These are phyloP conservation scores for Chrysanthemum makinoi DNA, from an alignment of 129 eudicot genomes.

Conservation along the genomic window DNA sequence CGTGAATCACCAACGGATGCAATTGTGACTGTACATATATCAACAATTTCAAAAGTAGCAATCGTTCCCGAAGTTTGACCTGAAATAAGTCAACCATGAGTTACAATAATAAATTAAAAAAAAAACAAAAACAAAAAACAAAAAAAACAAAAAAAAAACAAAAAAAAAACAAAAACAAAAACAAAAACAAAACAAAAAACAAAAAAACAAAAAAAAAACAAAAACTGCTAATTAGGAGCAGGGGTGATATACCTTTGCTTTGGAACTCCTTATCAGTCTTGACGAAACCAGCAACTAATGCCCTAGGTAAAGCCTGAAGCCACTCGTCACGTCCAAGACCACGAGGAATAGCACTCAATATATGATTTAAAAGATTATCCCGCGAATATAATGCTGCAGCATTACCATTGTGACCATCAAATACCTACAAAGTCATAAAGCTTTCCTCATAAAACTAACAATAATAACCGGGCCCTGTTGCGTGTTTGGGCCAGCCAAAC, in stretches of 20 bases:
- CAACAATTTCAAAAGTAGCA: constrained; percentile 83
- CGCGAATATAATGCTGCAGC: constrained; percentile 87
- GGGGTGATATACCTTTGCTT: constrained; percentile 58
- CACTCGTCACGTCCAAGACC: constrained; percentile 92
- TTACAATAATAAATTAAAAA: too few species aligned
- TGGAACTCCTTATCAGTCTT: constrained; percentile 91
- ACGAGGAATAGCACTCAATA: constrained; percentile 74
- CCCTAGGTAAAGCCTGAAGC: constrained; percentile 91
- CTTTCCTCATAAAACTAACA: background rate
- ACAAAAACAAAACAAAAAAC: too few species aligned
- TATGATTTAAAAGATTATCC: constrained; percentile 65
- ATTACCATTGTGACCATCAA: constrained; percentile 95
- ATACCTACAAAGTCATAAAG: constrained; percentile 42
- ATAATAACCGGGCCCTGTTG: background rate
- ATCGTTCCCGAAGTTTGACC: constrained; percentile 93
- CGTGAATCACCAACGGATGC: constrained; percentile 98
- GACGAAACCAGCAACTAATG: constrained; percentile 92
- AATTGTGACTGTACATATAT: constrained; percentile 88
- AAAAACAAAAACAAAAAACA: too few species aligned
- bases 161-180: too few species aligned
- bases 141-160: too few species aligned
- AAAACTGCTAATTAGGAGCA: background rate
- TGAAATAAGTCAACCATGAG: constrained; percentile 33
- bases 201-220: background rate
- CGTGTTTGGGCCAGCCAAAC: too few species aligned